These are phyloP conservation scores for Corinectria fuckeliana DNA, from an alignment of 2,329 filamentous ascomycete genomes.

Conservation along the genomic window DNA sequence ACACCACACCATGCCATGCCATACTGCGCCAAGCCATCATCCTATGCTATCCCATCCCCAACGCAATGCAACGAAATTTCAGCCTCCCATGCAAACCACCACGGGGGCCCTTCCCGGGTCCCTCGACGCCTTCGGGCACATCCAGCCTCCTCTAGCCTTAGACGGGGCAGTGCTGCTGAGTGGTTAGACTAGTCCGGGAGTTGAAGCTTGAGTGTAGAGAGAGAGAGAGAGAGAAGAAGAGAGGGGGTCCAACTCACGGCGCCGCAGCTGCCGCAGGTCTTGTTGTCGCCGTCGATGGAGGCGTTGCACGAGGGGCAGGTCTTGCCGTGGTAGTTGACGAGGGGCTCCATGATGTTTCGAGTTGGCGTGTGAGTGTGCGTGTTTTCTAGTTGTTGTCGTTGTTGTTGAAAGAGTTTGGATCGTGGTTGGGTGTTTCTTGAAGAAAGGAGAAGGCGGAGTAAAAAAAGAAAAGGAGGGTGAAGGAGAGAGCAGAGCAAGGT, in stretches of 20 bases:
- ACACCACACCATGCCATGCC: background rate
- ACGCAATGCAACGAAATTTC: background rate
- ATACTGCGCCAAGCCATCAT: background rate
- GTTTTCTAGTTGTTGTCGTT: background rate
- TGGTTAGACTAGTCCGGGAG: background rate
- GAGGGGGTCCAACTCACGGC: conserved; percentile 53
- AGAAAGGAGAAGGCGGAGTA: background rate
- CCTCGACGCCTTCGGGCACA: background rate
- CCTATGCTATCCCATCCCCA: background rate
- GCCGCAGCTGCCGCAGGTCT: conserved; percentile 63
- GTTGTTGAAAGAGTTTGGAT: background rate
- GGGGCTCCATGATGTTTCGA: conserved; percentile 41
- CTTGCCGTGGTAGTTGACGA: conserved; percentile 46
- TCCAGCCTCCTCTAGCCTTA: too few species aligned
- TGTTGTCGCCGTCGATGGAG: conserved; percentile 51
- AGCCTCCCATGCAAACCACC: conserved; percentile 7
- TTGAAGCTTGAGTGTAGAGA: background rate
- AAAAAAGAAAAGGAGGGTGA: background rate
- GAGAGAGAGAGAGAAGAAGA: background rate
- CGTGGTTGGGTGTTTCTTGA: conserved; percentile 6
- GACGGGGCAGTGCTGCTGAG: conserved; percentile 36
- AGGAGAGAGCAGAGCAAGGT: background rate
- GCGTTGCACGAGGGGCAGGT: conserved; percentile 65
- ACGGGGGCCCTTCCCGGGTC: background rate
- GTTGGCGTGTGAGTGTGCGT: background rate